These are phyloP conservation scores for Parastagonospora avenae DNA, from an alignment of 2,329 filamentous ascomycete species.

Conservation along the genomic window DNA sequence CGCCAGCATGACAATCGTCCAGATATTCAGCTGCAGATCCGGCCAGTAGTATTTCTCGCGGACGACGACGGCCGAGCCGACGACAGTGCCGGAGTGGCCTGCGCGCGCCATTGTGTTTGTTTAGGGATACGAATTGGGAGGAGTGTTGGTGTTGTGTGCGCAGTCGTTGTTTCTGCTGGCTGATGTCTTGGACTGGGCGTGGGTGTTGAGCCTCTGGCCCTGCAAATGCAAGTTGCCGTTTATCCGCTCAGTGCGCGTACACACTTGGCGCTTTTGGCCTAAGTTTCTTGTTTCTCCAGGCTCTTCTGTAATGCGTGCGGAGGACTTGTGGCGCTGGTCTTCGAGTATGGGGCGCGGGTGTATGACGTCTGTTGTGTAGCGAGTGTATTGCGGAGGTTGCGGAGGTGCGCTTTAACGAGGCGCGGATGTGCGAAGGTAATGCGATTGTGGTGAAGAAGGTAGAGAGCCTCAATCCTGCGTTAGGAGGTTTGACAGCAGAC, in stretches of 20 bases:
- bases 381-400: conserved; percentile 17
- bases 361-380: conserved; percentile 23
- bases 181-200: not conserved
- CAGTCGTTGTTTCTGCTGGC: not conserved
- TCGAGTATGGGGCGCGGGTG: conserved; percentile 8
- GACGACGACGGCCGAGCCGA: conserved; percentile 50
- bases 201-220: conserved; percentile 1
- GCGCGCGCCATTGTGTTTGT: conserved; percentile 42
- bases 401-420: conserved; percentile 6
- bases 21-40: conserved; percentile 67
- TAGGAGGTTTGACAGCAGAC: not conserved
- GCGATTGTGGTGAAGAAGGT: not conserved
- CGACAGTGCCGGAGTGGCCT: conserved; percentile 39
- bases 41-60: conserved; percentile 67
- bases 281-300: not conserved
- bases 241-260: conserved; percentile 9
- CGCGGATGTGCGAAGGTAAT: not conserved
- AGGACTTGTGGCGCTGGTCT: not conserved
- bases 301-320: not conserved
- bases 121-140: not conserved
- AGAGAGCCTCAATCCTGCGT: not conserved
- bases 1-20: conserved; percentile 66
- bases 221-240: conserved; percentile 9
- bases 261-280: conserved; percentile 18
- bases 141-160: not conserved